Conservation (phyloP, 139 green algal genomes). For the Chlamydomonas sphaeroides region DNA sequence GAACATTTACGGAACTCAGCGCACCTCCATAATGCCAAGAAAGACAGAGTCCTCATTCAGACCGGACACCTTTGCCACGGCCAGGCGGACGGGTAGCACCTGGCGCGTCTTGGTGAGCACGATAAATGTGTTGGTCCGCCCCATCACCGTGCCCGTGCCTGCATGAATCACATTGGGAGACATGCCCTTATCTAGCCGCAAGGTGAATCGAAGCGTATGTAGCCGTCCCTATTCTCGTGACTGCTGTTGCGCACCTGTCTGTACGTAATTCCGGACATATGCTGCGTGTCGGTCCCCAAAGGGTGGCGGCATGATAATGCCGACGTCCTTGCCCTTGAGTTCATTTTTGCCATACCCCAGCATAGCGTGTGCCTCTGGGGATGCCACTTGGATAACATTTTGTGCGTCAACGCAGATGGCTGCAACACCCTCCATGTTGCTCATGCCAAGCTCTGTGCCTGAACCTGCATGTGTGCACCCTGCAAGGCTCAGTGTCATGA, state of each 20-base stretch:
- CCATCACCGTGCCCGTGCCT: too few relatives aligned
- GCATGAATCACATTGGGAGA: too few relatives aligned
- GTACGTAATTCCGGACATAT: conserved; percentile 22
- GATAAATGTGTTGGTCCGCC: too few relatives aligned
- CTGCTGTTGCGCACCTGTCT: too few relatives aligned
- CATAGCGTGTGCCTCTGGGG: conserved; percentile 24
- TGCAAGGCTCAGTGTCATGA: too few relatives aligned
- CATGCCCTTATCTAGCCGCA: too few relatives aligned
- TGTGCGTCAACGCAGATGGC: conserved; percentile 50
- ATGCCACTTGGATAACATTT: conserved; percentile 45
- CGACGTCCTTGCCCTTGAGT: conserved; percentile 54
- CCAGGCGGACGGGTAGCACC: too few relatives aligned
- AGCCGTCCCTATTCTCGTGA: too few relatives aligned
- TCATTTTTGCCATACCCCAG: conserved; percentile 58
- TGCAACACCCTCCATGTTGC: conserved; percentile 8
- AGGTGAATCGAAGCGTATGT: too few relatives aligned
- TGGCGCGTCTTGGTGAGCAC: too few relatives aligned
- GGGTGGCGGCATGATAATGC: conserved; percentile 18
- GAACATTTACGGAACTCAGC: too few relatives aligned
- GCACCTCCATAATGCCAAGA: conserved; percentile 28
- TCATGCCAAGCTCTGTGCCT: background rate
- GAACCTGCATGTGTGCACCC: background rate
- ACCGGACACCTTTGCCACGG: background rate
- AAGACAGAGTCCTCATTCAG: background rate
- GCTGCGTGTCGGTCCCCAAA: conserved; percentile 6